Conservation (phyloP, 148 eudicot species). For the Bassia scoparia region DNA sequence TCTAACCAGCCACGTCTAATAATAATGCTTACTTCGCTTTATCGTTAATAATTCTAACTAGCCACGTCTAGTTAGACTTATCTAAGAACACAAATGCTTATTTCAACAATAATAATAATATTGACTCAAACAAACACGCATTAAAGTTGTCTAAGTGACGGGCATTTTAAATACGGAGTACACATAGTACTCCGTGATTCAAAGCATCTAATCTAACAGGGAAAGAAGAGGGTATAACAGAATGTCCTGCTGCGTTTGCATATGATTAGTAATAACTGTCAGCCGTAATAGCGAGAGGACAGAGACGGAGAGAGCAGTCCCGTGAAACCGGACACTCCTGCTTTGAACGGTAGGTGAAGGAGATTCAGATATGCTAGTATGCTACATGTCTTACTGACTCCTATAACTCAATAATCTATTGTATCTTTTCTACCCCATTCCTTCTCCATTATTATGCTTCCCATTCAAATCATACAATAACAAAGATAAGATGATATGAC, state of each 20-base stretch:
- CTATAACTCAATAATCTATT: not conserved
- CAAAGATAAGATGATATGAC: slow-evolving; percentile 32
- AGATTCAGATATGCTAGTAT: slow-evolving; percentile 30
- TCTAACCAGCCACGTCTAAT: no score
- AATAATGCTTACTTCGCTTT: no score
- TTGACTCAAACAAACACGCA: no score
- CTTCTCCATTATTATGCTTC: slow-evolving; percentile 29
- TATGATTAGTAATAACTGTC: slow-evolving; percentile 33
- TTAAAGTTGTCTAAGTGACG: no score
- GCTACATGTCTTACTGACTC: slow-evolving; percentile 27
- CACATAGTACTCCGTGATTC: no score
- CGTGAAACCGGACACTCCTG: not conserved
- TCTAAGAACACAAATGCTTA: no score
- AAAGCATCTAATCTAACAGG: no score
- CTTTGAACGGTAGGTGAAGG: slow-evolving; percentile 5
- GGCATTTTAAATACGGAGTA: no score
- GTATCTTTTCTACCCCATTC: slow-evolving; percentile 17
- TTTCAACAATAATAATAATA: no score
- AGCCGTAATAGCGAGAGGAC: slow-evolving; percentile 25
- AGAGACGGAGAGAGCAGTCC: not conserved
- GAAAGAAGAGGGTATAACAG: not conserved
- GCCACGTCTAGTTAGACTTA: no score
- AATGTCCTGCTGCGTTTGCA: slow-evolving; percentile 6
- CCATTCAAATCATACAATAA: slow-evolving; percentile 26
- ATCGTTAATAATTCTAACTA: no score